phyloP scores from a whole-genome alignment of 371 early-diverging fungal species.

The Saksenaea oblongispora region DNA sequence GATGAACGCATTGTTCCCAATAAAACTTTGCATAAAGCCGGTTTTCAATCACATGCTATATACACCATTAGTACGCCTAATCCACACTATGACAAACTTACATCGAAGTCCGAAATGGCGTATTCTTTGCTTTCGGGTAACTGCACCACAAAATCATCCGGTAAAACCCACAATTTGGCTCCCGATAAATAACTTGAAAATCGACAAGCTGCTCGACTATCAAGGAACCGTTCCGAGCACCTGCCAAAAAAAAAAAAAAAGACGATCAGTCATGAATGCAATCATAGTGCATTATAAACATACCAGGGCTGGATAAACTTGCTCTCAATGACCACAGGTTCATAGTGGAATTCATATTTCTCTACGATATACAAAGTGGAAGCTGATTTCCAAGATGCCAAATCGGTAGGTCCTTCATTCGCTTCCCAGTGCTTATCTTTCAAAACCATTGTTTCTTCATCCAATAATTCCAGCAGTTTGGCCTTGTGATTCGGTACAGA shows the following conservation, averaged over 20 bases:
- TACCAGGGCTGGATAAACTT: slow-evolving; percentile 47
- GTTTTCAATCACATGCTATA: slow-evolving; percentile 46
- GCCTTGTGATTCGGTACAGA: slow-evolving; percentile 33
- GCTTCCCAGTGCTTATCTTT: slow-evolving; percentile 47
- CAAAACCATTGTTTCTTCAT: slow-evolving; percentile 29
- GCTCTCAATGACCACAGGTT: slow-evolving; percentile 47
- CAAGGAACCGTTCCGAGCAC: slow-evolving; percentile 52
- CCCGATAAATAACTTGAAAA: slow-evolving; percentile 46
- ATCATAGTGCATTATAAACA: neutral
- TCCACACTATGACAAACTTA: slow-evolving; percentile 19
- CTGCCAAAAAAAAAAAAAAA: slow-evolving; percentile 10
- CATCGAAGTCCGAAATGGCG: slow-evolving; percentile 48
- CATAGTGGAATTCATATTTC: slow-evolving; percentile 49
- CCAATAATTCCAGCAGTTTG: slow-evolving; percentile 26
- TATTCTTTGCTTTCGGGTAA: slow-evolving; percentile 27
- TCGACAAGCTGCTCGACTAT: slow-evolving; percentile 47
- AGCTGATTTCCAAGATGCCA: slow-evolving; percentile 39
- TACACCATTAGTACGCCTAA: neutral
- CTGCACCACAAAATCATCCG: slow-evolving; percentile 43
- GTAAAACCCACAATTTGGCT: slow-evolving; percentile 49
- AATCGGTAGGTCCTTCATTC: slow-evolving; percentile 45
- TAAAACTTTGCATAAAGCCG: slow-evolving; percentile 48
- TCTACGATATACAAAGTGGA: slow-evolving; percentile 38
- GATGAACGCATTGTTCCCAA: slow-evolving; percentile 53
- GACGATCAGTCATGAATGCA: neutral